Evolutionary conservation across 192 early-diverging fungal species (phyloP).

Genomic region (Backusella circina): DNA sequence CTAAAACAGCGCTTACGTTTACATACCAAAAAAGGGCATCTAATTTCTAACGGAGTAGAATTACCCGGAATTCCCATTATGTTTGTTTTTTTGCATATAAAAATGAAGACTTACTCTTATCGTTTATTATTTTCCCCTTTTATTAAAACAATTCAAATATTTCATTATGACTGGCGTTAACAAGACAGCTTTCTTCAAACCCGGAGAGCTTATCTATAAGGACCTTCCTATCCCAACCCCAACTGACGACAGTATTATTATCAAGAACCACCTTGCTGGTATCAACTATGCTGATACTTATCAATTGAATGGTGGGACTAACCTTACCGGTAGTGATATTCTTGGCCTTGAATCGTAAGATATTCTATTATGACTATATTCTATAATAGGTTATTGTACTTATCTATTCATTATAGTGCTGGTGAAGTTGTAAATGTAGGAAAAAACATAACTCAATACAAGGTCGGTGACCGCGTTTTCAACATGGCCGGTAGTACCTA

Average conservation of each 20-base stretch:
- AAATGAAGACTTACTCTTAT: no score
- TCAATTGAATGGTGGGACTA: neutral
- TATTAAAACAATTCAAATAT: no score
- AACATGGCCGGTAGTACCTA: neutral
- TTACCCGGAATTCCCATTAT: no score
- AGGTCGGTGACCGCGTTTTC: neutral
- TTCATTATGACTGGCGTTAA: neutral
- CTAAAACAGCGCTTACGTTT: no score
- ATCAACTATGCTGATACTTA: neutral
- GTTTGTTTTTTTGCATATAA: no score
- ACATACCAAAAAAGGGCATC: no score
- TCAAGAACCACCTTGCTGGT: slow-evolving; percentile 9
- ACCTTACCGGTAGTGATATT: neutral
- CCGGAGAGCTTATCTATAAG: slow-evolving; percentile 1
- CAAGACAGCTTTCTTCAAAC: neutral
- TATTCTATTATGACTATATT: no score
- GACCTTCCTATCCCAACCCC: neutral
- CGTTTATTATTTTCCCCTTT: no score
- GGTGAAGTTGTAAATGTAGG: neutral
- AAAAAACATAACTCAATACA: neutral
- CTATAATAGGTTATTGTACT: no score
- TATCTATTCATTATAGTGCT: neutral
- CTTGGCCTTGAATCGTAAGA: neutral
- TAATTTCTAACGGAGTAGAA: no score
- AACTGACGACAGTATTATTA: neutral